These are phyloP conservation scores for Erodium maritimum DNA, from an alignment of 345 rosid genomes.

Conservation along the genomic window DNA sequence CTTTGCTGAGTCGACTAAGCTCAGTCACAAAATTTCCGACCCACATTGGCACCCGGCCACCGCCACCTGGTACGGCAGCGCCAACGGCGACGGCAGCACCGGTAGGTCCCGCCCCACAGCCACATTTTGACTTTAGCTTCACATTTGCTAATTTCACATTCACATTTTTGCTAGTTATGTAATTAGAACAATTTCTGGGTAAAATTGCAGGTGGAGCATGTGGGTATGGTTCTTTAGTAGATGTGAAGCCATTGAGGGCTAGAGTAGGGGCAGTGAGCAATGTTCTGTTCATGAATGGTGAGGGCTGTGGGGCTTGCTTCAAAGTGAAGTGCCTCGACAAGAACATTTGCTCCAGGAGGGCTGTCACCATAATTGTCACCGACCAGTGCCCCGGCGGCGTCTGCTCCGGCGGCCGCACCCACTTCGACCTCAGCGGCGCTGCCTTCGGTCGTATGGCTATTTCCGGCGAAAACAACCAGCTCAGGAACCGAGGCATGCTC, in stretches of 20 bases:
- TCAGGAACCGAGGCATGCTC: conserved; percentile 72
- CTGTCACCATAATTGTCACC: conserved; percentile 82
- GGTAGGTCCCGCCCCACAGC: conserved; percentile 25
- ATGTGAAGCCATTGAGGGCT: conserved; percentile 73
- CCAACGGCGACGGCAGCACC: conserved; percentile 94
- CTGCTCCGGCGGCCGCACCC: conserved; percentile 51
- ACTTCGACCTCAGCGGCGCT: conserved; percentile 93
- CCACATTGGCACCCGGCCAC: conserved; percentile 72
- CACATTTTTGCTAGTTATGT: too few relatives aligned
- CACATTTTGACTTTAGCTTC: neutral
- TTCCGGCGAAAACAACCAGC: conserved; percentile 42
- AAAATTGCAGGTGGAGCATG: conserved; percentile 75
- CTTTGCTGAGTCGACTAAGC: conserved; percentile 16
- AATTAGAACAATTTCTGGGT: neutral
- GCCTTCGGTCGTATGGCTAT: conserved; percentile 89
- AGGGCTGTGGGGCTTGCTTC: conserved; percentile 92
- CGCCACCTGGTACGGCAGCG: conserved; percentile 95
- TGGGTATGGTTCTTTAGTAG: conserved; percentile 83
- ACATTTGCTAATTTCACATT: neutral
- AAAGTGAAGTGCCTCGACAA: conserved; percentile 68
- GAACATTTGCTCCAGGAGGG: conserved; percentile 62
- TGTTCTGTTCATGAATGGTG: conserved; percentile 66
- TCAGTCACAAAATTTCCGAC: conserved; percentile 17
- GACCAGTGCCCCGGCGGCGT: conserved; percentile 78
- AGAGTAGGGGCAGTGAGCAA: conserved; percentile 93